phyloP scores from a whole-genome alignment of 805 yeast genomes.

The Debaryomyces hansenii region DNA sequence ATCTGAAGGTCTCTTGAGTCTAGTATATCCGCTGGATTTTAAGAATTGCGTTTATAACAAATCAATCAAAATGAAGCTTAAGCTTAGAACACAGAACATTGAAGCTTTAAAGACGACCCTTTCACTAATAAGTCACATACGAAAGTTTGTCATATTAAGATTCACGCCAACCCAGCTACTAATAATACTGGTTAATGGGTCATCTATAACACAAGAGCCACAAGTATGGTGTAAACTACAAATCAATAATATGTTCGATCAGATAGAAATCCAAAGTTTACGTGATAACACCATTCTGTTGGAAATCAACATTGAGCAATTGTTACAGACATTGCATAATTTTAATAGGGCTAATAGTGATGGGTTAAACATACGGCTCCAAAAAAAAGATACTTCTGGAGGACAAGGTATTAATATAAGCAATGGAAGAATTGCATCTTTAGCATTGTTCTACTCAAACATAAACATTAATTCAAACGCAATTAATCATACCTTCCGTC shows the following conservation, averaged over 20 bases:
- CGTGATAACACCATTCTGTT: conserved; percentile 56
- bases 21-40: too few relatives aligned
- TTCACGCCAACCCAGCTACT: conserved; percentile 51
- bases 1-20: too few relatives aligned
- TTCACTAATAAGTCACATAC: conserved; percentile 48
- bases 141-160: conserved; percentile 57
- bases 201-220: conserved; percentile 53
- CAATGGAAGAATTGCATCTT: conserved; percentile 46
- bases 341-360: conserved; percentile 55
- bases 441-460: conserved; percentile 57
- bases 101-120: conserved; percentile 38
- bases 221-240: conserved; percentile 67
- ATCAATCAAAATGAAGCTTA: conserved; percentile 16
- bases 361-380: conserved; percentile 52
- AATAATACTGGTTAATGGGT: conserved; percentile 46
- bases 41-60: too few relatives aligned
- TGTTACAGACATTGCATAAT: conserved; percentile 56
- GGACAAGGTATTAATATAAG: conserved; percentile 18
- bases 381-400: conserved; percentile 37
- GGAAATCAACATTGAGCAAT: conserved; percentile 62
- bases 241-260: conserved; percentile 44
- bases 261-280: conserved; percentile 51
- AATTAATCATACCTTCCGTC: conserved; percentile 63
- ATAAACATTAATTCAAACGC: conserved; percentile 40
- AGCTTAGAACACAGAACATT: conserved; percentile 16